Conservation (phyloP, 495 filamentous ascomycete genomes). For the Trichoderma orchidacearum region DNA sequence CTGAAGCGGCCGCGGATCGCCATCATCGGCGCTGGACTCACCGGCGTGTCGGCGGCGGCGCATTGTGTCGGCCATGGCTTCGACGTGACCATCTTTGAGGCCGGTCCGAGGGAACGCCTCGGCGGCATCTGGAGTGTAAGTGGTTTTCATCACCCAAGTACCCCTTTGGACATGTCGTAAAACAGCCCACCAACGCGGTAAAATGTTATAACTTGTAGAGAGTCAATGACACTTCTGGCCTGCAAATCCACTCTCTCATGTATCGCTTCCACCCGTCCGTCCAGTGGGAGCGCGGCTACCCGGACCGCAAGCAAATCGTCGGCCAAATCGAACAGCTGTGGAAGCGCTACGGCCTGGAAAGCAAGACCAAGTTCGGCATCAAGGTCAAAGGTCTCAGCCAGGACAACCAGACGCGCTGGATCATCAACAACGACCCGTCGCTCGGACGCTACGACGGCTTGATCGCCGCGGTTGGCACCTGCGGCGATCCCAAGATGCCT, state of each 20-base stretch:
- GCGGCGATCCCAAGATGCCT: slow-evolving; percentile 63
- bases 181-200: neutral
- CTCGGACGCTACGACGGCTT: slow-evolving; percentile 67
- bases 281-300: slow-evolving; percentile 59
- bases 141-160: neutral
- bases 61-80: slow-evolving; percentile 84
- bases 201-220: slow-evolving; percentile 25
- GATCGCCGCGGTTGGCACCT: slow-evolving; percentile 64
- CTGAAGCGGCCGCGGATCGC: slow-evolving; percentile 54
- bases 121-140: slow-evolving; percentile 80
- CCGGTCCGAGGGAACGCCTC: slow-evolving; percentile 43
- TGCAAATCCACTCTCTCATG: slow-evolving; percentile 79
- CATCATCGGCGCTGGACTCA: slow-evolving; percentile 73
- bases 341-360: slow-evolving; percentile 59
- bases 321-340: slow-evolving; percentile 57
- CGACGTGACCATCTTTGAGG: slow-evolving; percentile 67
- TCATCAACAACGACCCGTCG: slow-evolving; percentile 51
- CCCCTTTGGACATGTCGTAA: neutral
- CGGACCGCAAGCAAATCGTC: slow-evolving; percentile 58
- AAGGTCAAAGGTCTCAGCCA: slow-evolving; percentile 53
- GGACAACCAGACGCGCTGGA: slow-evolving; percentile 57
- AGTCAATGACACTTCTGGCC: slow-evolving; percentile 70
- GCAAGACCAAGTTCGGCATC: slow-evolving; percentile 58
- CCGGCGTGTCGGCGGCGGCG: slow-evolving; percentile 66
- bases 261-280: slow-evolving; percentile 80